Evolutionary conservation across 208 protist genomes (phyloP).

Genomic region (Trypanosoma caninum): DNA sequence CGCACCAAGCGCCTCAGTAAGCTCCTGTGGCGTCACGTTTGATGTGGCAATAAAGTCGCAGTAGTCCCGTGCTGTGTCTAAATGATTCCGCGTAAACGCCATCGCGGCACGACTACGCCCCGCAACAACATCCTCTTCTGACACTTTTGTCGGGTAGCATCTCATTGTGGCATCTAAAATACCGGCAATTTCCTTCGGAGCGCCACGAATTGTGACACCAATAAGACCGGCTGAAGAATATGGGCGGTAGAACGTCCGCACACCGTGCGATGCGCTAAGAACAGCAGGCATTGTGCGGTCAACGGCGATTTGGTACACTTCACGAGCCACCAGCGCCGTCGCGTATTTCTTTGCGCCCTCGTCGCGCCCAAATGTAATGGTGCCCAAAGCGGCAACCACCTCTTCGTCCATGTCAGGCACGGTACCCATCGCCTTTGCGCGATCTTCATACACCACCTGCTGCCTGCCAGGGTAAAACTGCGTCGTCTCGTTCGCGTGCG

Average conservation of each 20-base stretch:
- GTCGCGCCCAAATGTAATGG: constrained; percentile 51
- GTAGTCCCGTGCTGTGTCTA: constrained; percentile 74
- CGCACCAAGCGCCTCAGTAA: constrained; percentile 42
- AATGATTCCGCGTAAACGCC: constrained; percentile 41
- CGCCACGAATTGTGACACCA: constrained; percentile 66
- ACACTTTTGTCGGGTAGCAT: constrained; percentile 39
- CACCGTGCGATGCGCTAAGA: constrained; percentile 33
- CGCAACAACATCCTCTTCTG: constrained; percentile 25
- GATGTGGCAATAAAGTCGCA: constrained; percentile 80
- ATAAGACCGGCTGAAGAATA: constrained; percentile 75
- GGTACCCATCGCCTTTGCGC: constrained; percentile 70
- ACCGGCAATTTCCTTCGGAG: constrained; percentile 35
- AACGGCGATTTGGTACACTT: constrained; percentile 56
- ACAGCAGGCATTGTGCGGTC: constrained; percentile 22
- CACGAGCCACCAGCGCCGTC: constrained; percentile 57
- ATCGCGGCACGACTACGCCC: constrained; percentile 42
- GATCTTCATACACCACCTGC: constrained; percentile 55
- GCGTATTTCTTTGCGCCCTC: constrained; percentile 52
- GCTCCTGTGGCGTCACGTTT: constrained; percentile 28
- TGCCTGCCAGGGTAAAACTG: constrained; percentile 77
- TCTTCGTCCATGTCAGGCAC: constrained; percentile 81
- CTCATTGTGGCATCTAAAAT: constrained; percentile 32
- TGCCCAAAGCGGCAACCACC: constrained; percentile 72
- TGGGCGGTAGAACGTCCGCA: constrained; percentile 73
- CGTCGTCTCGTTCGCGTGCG: constrained; percentile 50